Base-by-base conservation (phyloP, 495 filamentous ascomycete genomes). In the Hamigera avellanea region DNA sequence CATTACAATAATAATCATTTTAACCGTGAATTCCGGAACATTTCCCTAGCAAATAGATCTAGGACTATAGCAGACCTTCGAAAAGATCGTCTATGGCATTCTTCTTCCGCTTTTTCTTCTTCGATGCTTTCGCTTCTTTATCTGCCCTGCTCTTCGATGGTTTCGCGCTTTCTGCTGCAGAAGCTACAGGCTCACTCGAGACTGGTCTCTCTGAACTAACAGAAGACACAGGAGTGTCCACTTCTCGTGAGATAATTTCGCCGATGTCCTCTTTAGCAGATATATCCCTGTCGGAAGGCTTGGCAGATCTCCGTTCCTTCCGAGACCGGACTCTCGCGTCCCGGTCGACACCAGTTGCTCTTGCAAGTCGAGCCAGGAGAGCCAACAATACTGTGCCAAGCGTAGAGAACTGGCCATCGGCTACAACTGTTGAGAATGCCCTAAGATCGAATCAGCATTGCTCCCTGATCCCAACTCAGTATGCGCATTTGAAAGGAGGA, bases 381-480 rank as follows among this genome's bases (percentile, higher is more conserved):
- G 72, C 76, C n/a, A 87, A 33, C 5, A 93, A 65, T 30, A 83
- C 70, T 12, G 86, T 59, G n/a, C 85, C 85, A n/a, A 91, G 66
- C 1, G 80, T 61, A n/a, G 82, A 73, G 50, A 82, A 86, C 41
- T 83, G 81, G 26, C 64, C 71, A 56, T 86, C 81, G 7, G 75
- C 75, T 4, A 82, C 57, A 10, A 89, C 59, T 17, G 76, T 77
- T 6, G 73, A 75, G 50, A 93, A 89, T 0, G 80, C 75, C 12
- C 71, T 77, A 30, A 6, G 5, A 30, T 13, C 5, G 4, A 13
- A 13, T 30, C 14, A 30, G 28, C n/a, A 30, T 9, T 23, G 21
- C 21, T 23, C n/a, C n/a, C n/a, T n/a, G n/a, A n/a, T n/a, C n/a
- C n/a, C n/a, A n/a, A n/a, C n/a, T n/a, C n/a, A n/a, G n/a, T n/a